Evolutionary conservation across 2,329 filamentous ascomycete species (phyloP).

Genomic region (Calonectria multiphialidica): DNA sequence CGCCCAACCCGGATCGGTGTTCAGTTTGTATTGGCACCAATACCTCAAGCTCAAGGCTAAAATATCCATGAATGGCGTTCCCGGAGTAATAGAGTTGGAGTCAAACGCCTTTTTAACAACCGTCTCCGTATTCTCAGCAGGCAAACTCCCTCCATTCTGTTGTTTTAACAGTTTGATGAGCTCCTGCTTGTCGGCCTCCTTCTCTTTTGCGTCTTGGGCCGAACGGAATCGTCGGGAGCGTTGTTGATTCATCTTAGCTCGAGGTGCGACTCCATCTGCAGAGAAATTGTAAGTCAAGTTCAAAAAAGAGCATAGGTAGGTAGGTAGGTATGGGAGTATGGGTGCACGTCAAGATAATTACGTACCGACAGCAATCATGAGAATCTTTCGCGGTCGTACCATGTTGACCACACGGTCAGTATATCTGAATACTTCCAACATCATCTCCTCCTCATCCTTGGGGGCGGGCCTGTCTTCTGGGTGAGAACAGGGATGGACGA

Average conservation of each 20-base stretch:
- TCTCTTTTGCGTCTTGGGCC: conserved; percentile 93
- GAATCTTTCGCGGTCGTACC: conserved; percentile 93
- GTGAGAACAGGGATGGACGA: conserved; percentile 98
- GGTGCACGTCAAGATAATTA: conserved; percentile 27
- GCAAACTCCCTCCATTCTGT: conserved; percentile 75
- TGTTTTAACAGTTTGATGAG: conserved; percentile 86
- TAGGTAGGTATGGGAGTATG: neutral
- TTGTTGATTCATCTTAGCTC: conserved; percentile 99
- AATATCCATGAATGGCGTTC: conserved; percentile 98
- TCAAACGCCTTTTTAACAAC: conserved; percentile 93
- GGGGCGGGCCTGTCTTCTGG: conserved; percentile 93
- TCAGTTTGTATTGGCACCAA: conserved; percentile 98
- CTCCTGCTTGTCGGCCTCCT: conserved; percentile 91
- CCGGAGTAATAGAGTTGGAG: conserved; percentile 87
- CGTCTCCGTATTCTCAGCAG: conserved; percentile 71
- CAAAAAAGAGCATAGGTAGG: neutral
- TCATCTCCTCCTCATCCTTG: conserved; percentile 98
- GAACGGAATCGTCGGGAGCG: conserved; percentile 95
- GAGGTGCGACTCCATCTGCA: conserved; percentile 92
- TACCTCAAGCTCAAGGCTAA: conserved; percentile 91
- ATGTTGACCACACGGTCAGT: conserved; percentile 99
- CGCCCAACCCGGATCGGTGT: conserved; percentile 95
- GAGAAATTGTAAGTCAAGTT: conserved; percentile 41
- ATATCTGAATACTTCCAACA: conserved; percentile 97
- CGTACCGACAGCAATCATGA: conserved; percentile 96